Evolutionary conservation across 352 stramenopile genomes (phyloP), one percentile per base, ranked within the genome.

Genomic region (Phytophthora idaei): DNA sequence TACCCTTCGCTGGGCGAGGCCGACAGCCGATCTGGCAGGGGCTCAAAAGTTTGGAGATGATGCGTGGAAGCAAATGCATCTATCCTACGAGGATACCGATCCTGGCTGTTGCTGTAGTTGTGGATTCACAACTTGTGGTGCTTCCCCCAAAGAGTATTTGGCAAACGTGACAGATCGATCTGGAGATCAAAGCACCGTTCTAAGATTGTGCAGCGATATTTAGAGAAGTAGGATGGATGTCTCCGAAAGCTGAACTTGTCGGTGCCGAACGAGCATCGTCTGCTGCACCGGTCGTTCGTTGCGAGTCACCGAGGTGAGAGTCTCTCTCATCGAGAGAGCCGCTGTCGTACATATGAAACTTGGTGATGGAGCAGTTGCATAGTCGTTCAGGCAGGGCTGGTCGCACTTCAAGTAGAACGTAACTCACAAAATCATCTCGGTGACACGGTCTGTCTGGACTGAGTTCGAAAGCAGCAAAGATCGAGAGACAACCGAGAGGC

Each of bases 351-450:
- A 34, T 34, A 34, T 34, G 29, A 34, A 7, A 8, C 29, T 34
- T 34, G 34, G 34, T 2, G 7, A 39, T 39, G 34, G 12, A 39
- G 6, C 34, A 39, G 34, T 12, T 10, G 34, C 34, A 39, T 39
- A 42, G 36, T n/a, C 12, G 36, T 4, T 42, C 36, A 17, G 1
- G 31, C 17, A 1, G 15, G 14, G 3, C n/a, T n/a, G 41, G 21
- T 29, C 36, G 36, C 29, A 34, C 58, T 47, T 61, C 29, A 58
- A 60, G 21, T 3, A 25, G n/a, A 25, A 11, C 44, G 42, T 49
- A 56, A 48, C 32, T 17, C 11, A 5, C 25, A 47, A 32, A 64
- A 21, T 15, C 45, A 57, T 57, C 32, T 64, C 45, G 45, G 10
- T 12, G 34, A 9, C 36, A 42, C 28, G 21, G 21, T 21, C 21